Percentiles rank a stretch among this genome's conserved stretches.
These are phyloP conservation scores for Vicia faba DNA, from an alignment of 306 rosid species.

Conservation along the genomic window DNA sequence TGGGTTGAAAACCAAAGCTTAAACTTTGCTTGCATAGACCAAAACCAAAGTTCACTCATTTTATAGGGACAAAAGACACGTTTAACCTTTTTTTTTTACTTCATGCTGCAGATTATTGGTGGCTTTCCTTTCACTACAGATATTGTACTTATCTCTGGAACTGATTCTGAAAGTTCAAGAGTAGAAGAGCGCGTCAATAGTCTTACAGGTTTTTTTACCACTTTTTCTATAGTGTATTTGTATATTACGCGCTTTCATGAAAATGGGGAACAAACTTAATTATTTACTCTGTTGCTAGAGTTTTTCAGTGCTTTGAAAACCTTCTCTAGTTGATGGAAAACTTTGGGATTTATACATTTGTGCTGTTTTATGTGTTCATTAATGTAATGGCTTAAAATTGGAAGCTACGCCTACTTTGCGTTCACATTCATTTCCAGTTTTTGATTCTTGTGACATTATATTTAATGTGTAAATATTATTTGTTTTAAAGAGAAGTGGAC, in stretches of 20 bases:
- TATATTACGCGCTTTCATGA: conserved; percentile 21
- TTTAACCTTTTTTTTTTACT: conserved; percentile 1
- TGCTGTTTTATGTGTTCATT: conserved; percentile 25
- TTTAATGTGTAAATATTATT: conserved; percentile 21
- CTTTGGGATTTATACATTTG: conserved; percentile 25
- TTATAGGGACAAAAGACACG: background rate
- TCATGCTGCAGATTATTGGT: conserved; percentile 65
- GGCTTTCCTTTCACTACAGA: conserved; percentile 79
- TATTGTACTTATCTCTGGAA: conserved; percentile 72
- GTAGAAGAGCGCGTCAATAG: conserved; percentile 66
- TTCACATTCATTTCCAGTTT: conserved; percentile 30
- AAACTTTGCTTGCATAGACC: background rate
- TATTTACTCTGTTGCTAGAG: conserved; percentile 32
- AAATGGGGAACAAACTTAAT: conserved; percentile 1
- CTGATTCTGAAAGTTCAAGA: conserved; percentile 55
- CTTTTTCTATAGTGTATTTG: conserved; percentile 11
- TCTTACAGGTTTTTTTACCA: conserved; percentile 70
- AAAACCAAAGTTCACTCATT: background rate
- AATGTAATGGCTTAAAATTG: conserved; percentile 34
- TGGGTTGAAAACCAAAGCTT: background rate
- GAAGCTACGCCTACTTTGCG: conserved; percentile 30
- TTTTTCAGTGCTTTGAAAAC: conserved; percentile 30
- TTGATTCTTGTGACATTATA: conserved; percentile 23
- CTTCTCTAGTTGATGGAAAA: conserved; percentile 29
- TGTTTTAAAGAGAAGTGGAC: conserved; percentile 25